A percentile compares a stretch with the other conserved stretches of the same genome.
These are phyloP conservation scores for Sphaerulina populicola DNA, from an alignment of 2,329 filamentous ascomycete genomes.

Conservation along the genomic window DNA sequence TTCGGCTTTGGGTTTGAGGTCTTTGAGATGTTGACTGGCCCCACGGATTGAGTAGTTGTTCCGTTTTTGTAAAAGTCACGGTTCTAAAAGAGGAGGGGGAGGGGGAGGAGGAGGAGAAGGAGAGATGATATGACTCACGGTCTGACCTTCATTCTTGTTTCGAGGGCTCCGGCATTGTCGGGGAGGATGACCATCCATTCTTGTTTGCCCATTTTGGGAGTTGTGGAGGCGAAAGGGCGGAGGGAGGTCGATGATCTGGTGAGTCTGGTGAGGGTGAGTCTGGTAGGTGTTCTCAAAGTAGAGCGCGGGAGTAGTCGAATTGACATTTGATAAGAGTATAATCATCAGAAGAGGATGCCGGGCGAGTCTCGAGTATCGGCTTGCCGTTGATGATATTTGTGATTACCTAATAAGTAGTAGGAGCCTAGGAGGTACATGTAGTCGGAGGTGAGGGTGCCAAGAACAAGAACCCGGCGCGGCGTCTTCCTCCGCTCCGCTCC, in stretches of 20 bases:
- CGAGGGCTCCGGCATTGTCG: conserved; percentile 37
- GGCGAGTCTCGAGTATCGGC: neutral
- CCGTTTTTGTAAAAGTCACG: no score
- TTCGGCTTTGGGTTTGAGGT: conserved; percentile 46
- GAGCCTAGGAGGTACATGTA: no score
- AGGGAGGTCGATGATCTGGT: neutral
- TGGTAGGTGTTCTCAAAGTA: neutral
- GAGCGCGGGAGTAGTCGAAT: neutral
- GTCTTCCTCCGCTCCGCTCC: neutral
- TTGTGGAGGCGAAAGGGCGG: conserved; percentile 20
- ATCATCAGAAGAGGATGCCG: no score
- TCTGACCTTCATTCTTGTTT: conserved; percentile 39
- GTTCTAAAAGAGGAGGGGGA: neutral
- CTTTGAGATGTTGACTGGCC: conserved; percentile 48
- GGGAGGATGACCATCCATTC: conserved; percentile 47
- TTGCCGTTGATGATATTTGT: no score
- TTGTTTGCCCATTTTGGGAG: conserved; percentile 31
- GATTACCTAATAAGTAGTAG: no score
- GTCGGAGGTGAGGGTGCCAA: neutral
- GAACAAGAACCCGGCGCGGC: no score
- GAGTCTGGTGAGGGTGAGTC: neutral
- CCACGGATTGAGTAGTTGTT: no score
- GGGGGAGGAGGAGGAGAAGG: neutral
- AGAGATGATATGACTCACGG: conserved; percentile 25
- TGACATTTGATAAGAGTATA: no score